Evolutionary conservation across 2,329 filamentous ascomycete species (phyloP).

Genomic region (Aspergillus eucalypticola): DNA sequence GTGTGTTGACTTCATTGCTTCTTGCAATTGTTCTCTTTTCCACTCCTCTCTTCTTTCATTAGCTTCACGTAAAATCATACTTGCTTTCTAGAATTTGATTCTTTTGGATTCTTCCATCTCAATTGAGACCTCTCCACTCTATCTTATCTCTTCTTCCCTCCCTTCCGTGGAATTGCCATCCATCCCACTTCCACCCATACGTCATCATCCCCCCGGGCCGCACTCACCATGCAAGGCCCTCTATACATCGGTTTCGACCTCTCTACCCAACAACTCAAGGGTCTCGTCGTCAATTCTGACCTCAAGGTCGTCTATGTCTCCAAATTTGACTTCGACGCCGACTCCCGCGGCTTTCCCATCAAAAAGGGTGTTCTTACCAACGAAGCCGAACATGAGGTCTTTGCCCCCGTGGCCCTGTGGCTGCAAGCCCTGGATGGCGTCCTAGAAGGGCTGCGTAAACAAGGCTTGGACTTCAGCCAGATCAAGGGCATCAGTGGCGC

Average conservation of each 20-base stretch:
- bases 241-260: slow-evolving; percentile 93
- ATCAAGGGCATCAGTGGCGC: slow-evolving; percentile 85
- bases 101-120: not conserved
- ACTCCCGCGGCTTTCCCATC: slow-evolving; percentile 75
- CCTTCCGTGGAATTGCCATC: not conserved
- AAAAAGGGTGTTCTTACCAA: slow-evolving; percentile 86
- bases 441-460: slow-evolving; percentile 67
- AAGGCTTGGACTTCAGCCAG: slow-evolving; percentile 69
- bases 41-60: not conserved
- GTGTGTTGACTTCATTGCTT: not conserved
- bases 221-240: slow-evolving; percentile 52
- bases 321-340: slow-evolving; percentile 92
- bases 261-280: slow-evolving; percentile 95
- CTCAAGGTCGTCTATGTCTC: slow-evolving; percentile 79
- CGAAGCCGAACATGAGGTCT: slow-evolving; percentile 81
- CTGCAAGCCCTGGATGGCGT: slow-evolving; percentile 89
- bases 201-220: slow-evolving; percentile 3
- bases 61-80: not conserved
- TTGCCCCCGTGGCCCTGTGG: slow-evolving; percentile 91
- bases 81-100: not conserved
- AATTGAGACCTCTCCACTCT: not conserved
- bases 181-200: slow-evolving; percentile 6
- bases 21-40: not conserved
- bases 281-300: slow-evolving; percentile 79
- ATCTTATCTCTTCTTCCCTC: not conserved